Conservation (phyloP, 495 filamentous ascomycete genomes). For the Arthonia radiata region DNA sequence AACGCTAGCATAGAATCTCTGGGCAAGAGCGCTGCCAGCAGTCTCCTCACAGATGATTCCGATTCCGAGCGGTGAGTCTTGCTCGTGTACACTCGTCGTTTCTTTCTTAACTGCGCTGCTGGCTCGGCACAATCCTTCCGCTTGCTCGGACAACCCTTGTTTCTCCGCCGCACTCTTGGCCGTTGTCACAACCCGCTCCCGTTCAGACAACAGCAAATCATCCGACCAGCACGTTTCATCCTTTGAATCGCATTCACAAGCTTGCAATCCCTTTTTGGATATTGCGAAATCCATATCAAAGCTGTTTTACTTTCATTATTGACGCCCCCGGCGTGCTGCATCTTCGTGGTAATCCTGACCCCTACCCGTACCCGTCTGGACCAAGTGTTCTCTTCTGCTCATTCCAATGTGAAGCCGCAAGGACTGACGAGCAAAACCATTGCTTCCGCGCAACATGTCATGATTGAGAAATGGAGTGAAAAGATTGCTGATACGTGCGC, state of each 20-base stretch:
- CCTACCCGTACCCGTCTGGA: not conserved
- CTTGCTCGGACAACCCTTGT: constrained; percentile 1
- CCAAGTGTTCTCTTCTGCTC: too few relatives aligned
- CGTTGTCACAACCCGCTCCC: constrained; percentile 3
- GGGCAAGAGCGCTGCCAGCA: constrained; percentile 22
- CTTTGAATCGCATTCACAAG: constrained; percentile 5
- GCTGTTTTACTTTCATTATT: too few relatives aligned
- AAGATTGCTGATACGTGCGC: not conserved
- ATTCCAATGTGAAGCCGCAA: not conserved
- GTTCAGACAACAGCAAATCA: constrained; percentile 6
- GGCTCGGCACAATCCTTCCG: constrained; percentile 4
- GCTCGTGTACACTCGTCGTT: constrained; percentile 5
- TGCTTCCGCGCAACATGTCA: not conserved
- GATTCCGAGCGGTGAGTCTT: constrained; percentile 41
- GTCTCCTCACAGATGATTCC: constrained; percentile 43
- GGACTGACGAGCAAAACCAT: not conserved
- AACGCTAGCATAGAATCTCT: constrained; percentile 8
- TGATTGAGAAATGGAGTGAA: not conserved
- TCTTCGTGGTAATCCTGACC: not conserved
- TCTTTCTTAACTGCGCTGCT: too few relatives aligned
- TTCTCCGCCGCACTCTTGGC: constrained; percentile 7
- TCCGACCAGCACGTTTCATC: constrained; percentile 4
- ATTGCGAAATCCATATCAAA: too few relatives aligned
- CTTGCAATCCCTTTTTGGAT: too few relatives aligned
- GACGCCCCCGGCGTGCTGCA: not conserved